Conservation (phyloP, 169 alveolate species). For the Sarcocystis neurona region DNA sequence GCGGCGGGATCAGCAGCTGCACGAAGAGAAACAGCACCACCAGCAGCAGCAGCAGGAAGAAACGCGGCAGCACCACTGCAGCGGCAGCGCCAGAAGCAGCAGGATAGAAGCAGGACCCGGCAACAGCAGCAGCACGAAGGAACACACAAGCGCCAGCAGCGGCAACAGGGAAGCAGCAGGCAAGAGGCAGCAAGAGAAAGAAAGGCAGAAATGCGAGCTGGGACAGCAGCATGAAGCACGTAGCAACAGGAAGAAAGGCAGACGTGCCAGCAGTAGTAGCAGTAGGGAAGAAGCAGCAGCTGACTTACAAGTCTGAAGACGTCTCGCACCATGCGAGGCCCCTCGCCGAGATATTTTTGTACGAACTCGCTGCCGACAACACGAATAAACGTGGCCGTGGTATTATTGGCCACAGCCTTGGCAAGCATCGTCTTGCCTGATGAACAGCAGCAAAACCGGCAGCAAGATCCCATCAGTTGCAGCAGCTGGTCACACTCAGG, state of each 20-base stretch:
- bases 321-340: constrained; percentile 99
- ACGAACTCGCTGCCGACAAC: constrained; percentile 99
- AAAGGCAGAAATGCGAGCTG: background rate
- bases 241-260: too few relatives aligned
- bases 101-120: too few relatives aligned
- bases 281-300: constrained; percentile 4
- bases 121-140: background rate
- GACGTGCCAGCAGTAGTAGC: too few relatives aligned
- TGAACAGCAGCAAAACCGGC: constrained; percentile 21
- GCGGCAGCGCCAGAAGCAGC: too few relatives aligned
- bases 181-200: background rate
- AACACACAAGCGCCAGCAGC: background rate
- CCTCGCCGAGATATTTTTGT: constrained; percentile 98
- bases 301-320: constrained; percentile 90
- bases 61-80: too few relatives aligned
- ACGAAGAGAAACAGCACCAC: too few relatives aligned
- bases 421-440: constrained; percentile 54
- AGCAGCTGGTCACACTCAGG: background rate
- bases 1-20: too few relatives aligned
- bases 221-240: background rate
- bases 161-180: background rate
- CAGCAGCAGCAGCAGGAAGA: too few relatives aligned
- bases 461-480: background rate
- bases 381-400: constrained; percentile 90
- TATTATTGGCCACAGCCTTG: constrained; percentile 99